These are phyloP conservation scores for Pseudonitzschia pungens DNA, from an alignment of 108 stramenopile species.

Conservation along the genomic window DNA sequence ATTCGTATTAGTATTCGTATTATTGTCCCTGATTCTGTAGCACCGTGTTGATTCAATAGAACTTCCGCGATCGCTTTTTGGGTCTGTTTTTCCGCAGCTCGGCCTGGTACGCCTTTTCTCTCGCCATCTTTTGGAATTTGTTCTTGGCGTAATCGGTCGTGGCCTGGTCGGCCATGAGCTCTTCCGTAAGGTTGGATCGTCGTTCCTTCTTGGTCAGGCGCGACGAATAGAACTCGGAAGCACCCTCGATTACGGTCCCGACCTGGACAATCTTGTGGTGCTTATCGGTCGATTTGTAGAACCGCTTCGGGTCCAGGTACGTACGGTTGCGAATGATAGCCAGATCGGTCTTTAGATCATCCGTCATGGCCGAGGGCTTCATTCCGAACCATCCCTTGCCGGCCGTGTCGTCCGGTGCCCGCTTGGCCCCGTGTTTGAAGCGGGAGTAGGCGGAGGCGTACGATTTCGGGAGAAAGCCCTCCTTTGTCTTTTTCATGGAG, in stretches of 20 bases:
- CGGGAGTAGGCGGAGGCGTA: slow-evolving; percentile 41
- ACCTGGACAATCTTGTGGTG: slow-evolving; percentile 43
- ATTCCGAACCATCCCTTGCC: slow-evolving; percentile 81
- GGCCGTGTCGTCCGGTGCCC: slow-evolving; percentile 45
- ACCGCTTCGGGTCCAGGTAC: slow-evolving; percentile 94
- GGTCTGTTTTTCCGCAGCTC: slow-evolving; percentile 24
- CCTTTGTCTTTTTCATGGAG: slow-evolving; percentile 8
- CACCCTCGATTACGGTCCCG: slow-evolving; percentile 92
- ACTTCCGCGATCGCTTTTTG: slow-evolving; percentile 22
- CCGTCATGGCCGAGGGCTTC: slow-evolving; percentile 58
- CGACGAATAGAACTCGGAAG: slow-evolving; percentile 76
- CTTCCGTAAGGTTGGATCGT: slow-evolving; percentile 82
- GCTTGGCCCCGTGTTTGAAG: slow-evolving; percentile 49
- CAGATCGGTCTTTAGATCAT: slow-evolving; percentile 59
- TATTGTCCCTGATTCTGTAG: too few species aligned
- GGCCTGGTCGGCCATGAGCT: slow-evolving; percentile 83
- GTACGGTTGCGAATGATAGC: slow-evolving; percentile 82
- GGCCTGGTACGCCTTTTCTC: slow-evolving; percentile 40
- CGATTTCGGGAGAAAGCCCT: slow-evolving; percentile 19
- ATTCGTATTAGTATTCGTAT: too few species aligned
- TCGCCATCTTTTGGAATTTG: slow-evolving; percentile 69
- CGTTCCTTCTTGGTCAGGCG: slow-evolving; percentile 88
- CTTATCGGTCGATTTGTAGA: slow-evolving; percentile 91
- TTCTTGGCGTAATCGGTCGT: slow-evolving; percentile 52
- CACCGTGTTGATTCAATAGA: slow-evolving; percentile 1